These are phyloP conservation scores for Boletus rubroflammeus DNA, from an alignment of 768 basidiomycete genomes.

Conservation along the genomic window DNA sequence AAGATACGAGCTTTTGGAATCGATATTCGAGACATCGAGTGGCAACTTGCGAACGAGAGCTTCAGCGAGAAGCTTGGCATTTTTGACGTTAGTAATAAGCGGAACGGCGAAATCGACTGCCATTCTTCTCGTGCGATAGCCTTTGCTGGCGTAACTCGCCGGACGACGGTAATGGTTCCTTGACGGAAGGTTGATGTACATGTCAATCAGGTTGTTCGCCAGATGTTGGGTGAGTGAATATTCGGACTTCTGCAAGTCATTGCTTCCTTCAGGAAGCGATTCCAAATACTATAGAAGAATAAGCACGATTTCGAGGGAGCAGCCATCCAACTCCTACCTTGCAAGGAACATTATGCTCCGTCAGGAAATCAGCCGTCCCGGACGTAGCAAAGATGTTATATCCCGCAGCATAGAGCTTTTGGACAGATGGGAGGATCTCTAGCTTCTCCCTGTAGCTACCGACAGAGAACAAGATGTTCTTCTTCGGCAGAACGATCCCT, in stretches of 20 bases:
- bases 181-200: slow-evolving; percentile 99
- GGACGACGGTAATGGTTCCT: slow-evolving; percentile 97
- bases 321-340: slow-evolving; percentile 50
- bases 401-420: slow-evolving; percentile 89
- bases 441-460: slow-evolving; percentile 97
- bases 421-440: slow-evolving; percentile 91
- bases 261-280: slow-evolving; percentile 71
- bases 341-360: slow-evolving; percentile 94
- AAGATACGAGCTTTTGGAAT: slow-evolving; percentile 90
- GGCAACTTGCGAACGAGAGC: slow-evolving; percentile 88
- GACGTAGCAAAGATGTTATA: slow-evolving; percentile 97
- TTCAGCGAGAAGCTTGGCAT: slow-evolving; percentile 93
- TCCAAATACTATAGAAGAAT: slow-evolving; percentile 70
- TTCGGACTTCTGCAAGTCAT: slow-evolving; percentile 86
- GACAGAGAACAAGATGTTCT: slow-evolving; percentile 95
- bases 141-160: slow-evolving; percentile 95
- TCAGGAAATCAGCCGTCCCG: slow-evolving; percentile 96
- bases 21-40: slow-evolving; percentile 84
- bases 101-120: slow-evolving; percentile 98
- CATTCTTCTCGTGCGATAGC: slow-evolving; percentile 95
- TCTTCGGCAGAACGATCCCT: slow-evolving; percentile 91
- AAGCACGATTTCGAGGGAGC: background rate
- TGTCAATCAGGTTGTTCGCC: slow-evolving; percentile 95
- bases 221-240: slow-evolving; percentile 97
- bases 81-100: slow-evolving; percentile 97